Evolutionary conservation across 2,329 filamentous ascomycete genomes (phyloP), one percentile per base, ranked within the genome.

Genomic region (Fusarium miscanthi): DNA sequence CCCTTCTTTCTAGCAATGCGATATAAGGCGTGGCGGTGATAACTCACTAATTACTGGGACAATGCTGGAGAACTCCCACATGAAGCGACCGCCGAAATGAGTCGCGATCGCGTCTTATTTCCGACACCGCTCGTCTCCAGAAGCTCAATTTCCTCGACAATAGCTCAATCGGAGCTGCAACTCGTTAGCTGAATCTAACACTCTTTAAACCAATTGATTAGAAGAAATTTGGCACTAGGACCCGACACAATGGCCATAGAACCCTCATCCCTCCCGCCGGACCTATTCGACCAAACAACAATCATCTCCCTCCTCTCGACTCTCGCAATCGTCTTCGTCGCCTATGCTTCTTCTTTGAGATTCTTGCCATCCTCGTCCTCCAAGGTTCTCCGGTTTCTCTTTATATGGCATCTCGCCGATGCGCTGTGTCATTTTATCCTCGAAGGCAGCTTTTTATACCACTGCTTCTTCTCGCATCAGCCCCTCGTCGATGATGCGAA

Each of bases 391-490:
- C 94, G 94, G 69, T 84, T 93, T 79, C 90, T 98, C 73, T 97
- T 97, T 87, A 89, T 97, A 83, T 98, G 95, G 95, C 95, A 98
- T 84, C 88, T 93, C 41, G 97, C 97, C 84, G 95, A 98, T 81
- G 94, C 94, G 37, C 88, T 98, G 46, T 95, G 95, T 78, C 96
- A 99, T 85, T 90, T 97, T 82, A 86, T 94, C 80, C 92, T 98
- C 80, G 95, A 98, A 84, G 95, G 94, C 59, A 92, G 90, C 78
- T 98, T 94, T 82, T 90, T 98, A 30, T 98, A 94, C 87, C 94
- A 97, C 84, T 97, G 94, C 85, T 97, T 98, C 87, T 95, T 94
- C 87, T 85, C 84, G 14, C 86, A 82, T 79, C 77, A 85, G 12
- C 80, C 65, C 83, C 80, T 84, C 69, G 64, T 60, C 37, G 69